Percentiles rank a stretch among this genome's conserved stretches.
phyloP scores from a whole-genome alignment of 1,139 yeast genomes.

The Candida albicans region DNA sequence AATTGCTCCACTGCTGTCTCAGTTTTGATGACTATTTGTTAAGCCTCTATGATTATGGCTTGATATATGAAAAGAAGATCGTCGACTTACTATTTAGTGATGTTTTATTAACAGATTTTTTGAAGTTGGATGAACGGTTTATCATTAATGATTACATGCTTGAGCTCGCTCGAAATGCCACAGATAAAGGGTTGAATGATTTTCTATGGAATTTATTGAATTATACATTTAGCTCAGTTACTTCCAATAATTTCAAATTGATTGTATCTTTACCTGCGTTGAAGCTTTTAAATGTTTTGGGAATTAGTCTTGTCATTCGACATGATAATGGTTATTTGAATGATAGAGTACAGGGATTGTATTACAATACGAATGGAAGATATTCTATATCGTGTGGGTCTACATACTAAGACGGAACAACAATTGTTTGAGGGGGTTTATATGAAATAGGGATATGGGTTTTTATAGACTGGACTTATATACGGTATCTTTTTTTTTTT shows the following conservation, averaged over 20 bases:
- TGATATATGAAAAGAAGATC: constrained; percentile 9
- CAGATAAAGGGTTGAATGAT: constrained; percentile 11
- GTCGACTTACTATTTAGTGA: constrained; percentile 9
- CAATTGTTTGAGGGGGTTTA: too few relatives aligned
- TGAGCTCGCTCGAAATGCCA: constrained; percentile 7
- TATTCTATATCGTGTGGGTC: constrained; percentile 8
- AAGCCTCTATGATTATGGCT: constrained; percentile 10
- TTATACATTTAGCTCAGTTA: constrained; percentile 11
- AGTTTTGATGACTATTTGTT: constrained; percentile 9
- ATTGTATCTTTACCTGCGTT: constrained; percentile 9
- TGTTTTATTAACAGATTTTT: constrained; percentile 8
- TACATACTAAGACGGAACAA: not conserved
- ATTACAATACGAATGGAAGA: constrained; percentile 10
- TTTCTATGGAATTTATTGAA: constrained; percentile 10
- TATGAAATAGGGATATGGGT: too few relatives aligned
- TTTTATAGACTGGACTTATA: not conserved
- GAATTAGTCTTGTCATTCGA: constrained; percentile 8
- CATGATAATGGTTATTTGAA: constrained; percentile 2
- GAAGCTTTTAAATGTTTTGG: constrained; percentile 11
- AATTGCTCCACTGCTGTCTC: constrained; percentile 9
- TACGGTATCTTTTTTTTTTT: not conserved
- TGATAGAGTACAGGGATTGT: constrained; percentile 7
- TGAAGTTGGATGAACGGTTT: constrained; percentile 11
- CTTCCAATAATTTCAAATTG: constrained; percentile 9
- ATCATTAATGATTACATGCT: constrained; percentile 11